Percentiles rank a stretch among this genome's conserved stretches.
phyloP scores from a whole-genome alignment of 73 alveolate genomes.

The Effrenium voratum region DNA sequence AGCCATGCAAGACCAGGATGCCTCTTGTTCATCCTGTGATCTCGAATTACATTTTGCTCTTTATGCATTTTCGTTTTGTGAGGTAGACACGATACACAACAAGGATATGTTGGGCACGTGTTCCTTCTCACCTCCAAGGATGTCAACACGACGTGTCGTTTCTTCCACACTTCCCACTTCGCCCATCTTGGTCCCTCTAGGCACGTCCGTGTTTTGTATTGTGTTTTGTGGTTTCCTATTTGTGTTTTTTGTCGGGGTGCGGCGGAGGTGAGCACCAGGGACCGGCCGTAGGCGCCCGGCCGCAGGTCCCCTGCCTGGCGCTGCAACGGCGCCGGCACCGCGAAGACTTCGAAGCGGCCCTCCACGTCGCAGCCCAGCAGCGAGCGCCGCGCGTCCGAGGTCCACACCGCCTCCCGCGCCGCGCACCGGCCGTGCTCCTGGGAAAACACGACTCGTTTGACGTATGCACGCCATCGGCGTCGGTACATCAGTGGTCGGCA shows the following conservation, averaged over 20 bases:
- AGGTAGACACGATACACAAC: not conserved
- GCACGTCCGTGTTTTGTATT: no score
- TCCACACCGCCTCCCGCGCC: conserved; percentile 84
- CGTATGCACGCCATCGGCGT: no score
- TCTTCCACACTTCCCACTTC: not conserved
- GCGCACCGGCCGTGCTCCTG: conserved; percentile 71
- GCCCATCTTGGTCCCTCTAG: not conserved
- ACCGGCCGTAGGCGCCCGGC: conserved; percentile 19
- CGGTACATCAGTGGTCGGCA: no score
- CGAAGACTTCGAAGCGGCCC: conserved; percentile 19
- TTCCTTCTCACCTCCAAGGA: not conserved
- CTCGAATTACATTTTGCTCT: not conserved
- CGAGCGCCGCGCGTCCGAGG: conserved; percentile 9
- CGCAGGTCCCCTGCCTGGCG: not conserved
- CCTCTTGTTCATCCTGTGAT: not conserved
- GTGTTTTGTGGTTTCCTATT: no score
- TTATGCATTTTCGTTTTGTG: not conserved
- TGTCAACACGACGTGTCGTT: not conserved
- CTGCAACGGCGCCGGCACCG: conserved; percentile 10
- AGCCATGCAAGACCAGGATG: not conserved
- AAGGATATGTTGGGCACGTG: no score
- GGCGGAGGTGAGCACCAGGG: conserved; percentile 49
- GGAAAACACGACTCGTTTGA: no score
- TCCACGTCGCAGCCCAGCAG: conserved; percentile 55
- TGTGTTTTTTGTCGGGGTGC: no score